phyloP scores from a whole-genome alignment of 306 rosid genomes.

The Pachyrhizus erosus region DNA sequence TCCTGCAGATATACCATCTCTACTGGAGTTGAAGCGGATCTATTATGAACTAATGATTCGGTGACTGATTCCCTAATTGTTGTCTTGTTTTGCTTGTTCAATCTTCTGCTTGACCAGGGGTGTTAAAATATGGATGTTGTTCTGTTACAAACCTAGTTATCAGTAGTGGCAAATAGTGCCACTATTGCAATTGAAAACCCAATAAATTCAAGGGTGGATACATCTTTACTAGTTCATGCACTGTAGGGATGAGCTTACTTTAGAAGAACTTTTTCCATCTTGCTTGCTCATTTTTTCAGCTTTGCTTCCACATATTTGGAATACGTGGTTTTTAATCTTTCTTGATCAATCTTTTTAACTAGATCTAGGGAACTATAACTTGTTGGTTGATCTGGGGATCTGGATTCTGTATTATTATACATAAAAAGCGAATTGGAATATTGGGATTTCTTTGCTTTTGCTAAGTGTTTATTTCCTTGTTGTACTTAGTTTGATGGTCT shows the following conservation, averaged over 20 bases:
- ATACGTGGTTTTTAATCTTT: background rate
- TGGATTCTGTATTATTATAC: background rate
- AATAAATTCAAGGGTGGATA: background rate
- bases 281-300: background rate
- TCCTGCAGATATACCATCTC: constrained; percentile 82
- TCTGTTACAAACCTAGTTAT: background rate
- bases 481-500: background rate
- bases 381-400: background rate
- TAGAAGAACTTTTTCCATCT: background rate
- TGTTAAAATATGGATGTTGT: background rate
- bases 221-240: no score
- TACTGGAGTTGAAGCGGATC: constrained; percentile 73
- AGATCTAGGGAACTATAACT: constrained; percentile 1
- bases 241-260: background rate
- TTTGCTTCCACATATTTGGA: background rate
- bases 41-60: constrained; percentile 78
- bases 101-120: background rate
- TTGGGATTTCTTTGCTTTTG: background rate
- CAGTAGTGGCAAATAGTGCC: background rate
- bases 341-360: background rate
- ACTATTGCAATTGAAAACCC: background rate
- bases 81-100: constrained; percentile 10
- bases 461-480: background rate
- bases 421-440: background rate
- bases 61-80: constrained; percentile 52